Conservation (phyloP, 1,284 basidiomycete genomes). For the Austroboletus niveus region DNA sequence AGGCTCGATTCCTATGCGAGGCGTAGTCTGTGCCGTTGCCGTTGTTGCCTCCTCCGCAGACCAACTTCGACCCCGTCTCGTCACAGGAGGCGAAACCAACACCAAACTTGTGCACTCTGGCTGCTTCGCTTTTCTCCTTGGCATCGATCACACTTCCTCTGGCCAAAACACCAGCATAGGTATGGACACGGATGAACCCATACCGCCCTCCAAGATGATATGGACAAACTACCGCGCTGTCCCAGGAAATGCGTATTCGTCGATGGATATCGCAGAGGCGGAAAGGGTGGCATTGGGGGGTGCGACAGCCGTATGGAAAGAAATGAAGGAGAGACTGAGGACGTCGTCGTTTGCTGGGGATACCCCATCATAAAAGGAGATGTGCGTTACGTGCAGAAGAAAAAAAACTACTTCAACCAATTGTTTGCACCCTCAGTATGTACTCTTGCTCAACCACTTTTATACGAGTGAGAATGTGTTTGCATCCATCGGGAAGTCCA, state of each 20-base stretch:
- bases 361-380: slow-evolving; percentile 35
- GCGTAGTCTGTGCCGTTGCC: slow-evolving; percentile 64
- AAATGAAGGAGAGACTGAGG: slow-evolving; percentile 45
- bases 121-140: slow-evolving; percentile 69
- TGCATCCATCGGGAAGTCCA: too few species aligned
- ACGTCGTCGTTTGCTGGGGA: slow-evolving; percentile 17
- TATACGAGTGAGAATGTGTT: too few species aligned
- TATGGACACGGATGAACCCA: background rate
- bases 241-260: slow-evolving; percentile 34
- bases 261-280: slow-evolving; percentile 42
- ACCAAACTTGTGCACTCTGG: slow-evolving; percentile 28
- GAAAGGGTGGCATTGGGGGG: slow-evolving; percentile 45
- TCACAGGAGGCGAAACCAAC: slow-evolving; percentile 34
- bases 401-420: background rate
- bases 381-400: background rate
- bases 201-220: slow-evolving; percentile 29
- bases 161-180: background rate
- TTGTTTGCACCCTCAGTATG: background rate
- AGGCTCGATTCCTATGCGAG: slow-evolving; percentile 66
- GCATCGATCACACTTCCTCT: slow-evolving; percentile 24
- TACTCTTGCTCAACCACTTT: too few species aligned
- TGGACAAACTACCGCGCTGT: slow-evolving; percentile 43
- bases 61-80: slow-evolving; percentile 31
- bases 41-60: slow-evolving; percentile 34
- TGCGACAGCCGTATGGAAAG: slow-evolving; percentile 45